Conservation (phyloP, 352 stramenopile genomes). For the Phytophthora citrophthora region DNA sequence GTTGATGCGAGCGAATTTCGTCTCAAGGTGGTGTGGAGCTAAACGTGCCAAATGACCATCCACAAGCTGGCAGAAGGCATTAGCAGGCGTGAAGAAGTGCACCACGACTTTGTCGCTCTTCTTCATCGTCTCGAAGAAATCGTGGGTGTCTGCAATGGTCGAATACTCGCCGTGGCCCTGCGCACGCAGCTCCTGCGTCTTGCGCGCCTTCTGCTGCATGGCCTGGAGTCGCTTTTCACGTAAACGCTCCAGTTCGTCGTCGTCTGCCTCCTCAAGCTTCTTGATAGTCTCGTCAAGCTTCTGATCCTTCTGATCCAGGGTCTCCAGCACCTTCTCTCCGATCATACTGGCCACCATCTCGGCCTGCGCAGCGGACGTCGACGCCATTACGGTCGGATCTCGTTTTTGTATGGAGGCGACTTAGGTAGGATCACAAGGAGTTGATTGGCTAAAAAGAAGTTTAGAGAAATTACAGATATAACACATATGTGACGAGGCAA, state of each 20-base stretch:
- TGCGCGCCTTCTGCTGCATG: slow-evolving; percentile 74
- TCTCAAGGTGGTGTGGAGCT: slow-evolving; percentile 93
- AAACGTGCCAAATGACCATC: slow-evolving; percentile 93
- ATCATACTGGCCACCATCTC: slow-evolving; percentile 84
- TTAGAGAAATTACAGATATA: slow-evolving; percentile 9
- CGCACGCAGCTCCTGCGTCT: slow-evolving; percentile 78
- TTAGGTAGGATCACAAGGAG: slow-evolving; percentile 12
- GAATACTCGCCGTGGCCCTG: slow-evolving; percentile 88
- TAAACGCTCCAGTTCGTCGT: slow-evolving; percentile 90
- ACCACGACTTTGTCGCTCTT: slow-evolving; percentile 91
- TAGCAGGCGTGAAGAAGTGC: slow-evolving; percentile 96
- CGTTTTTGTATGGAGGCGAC: slow-evolving; percentile 16
- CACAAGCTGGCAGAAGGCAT: slow-evolving; percentile 93
- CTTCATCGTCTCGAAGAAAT: slow-evolving; percentile 97
- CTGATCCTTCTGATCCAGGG: slow-evolving; percentile 86
- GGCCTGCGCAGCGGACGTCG: slow-evolving; percentile 64
- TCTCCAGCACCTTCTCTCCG: slow-evolving; percentile 87
- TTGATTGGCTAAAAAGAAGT: slow-evolving; percentile 16
- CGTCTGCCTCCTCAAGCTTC: slow-evolving; percentile 84
- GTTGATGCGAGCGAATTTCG: slow-evolving; percentile 96
- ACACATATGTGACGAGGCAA: neutral
- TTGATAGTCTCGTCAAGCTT: slow-evolving; percentile 87
- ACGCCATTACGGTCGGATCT: slow-evolving; percentile 41
- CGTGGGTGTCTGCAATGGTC: slow-evolving; percentile 91
- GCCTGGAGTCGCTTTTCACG: slow-evolving; percentile 80